Conservation (phyloP, 1,284 basidiomycete genomes). For the Moniliophthora roreri region DNA sequence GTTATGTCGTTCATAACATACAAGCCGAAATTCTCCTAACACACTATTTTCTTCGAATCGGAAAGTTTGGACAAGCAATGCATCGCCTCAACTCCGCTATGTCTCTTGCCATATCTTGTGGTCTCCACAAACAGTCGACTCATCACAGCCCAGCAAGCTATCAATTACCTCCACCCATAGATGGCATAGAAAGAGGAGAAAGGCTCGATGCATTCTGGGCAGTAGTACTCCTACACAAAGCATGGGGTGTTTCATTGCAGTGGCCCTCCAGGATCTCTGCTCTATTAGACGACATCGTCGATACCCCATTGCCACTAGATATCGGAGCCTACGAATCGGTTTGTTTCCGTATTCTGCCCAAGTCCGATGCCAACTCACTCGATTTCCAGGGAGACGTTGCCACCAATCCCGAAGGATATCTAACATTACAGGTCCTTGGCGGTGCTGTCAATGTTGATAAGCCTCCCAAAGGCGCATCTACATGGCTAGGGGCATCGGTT, state of each 20-base stretch:
- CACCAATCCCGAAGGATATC: constrained; percentile 15
- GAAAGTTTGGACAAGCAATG: constrained; percentile 40
- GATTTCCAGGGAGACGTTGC: constrained; percentile 20
- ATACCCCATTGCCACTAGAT: constrained; percentile 43
- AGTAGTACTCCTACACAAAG: constrained; percentile 39
- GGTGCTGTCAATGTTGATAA: constrained; percentile 15
- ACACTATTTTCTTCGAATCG: constrained; percentile 41
- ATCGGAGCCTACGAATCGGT: constrained; percentile 31
- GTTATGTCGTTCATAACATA: constrained; percentile 39
- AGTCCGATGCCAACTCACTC: background rate
- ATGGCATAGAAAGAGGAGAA: constrained; percentile 45
- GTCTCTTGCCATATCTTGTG: constrained; percentile 33
- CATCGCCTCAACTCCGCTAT: constrained; percentile 41
- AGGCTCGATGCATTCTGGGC: constrained; percentile 48
- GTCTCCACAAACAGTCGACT: constrained; percentile 31
- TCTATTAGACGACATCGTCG: constrained; percentile 30
- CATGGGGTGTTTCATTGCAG: constrained; percentile 33
- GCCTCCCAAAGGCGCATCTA: constrained; percentile 7
- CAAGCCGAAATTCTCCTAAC: constrained; percentile 47
- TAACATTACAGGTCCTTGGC: constrained; percentile 27
- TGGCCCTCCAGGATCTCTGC: constrained; percentile 30
- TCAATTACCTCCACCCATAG: constrained; percentile 31
- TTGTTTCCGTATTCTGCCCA: constrained; percentile 7
- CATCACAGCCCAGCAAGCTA: constrained; percentile 15
- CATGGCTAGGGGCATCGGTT: constrained; percentile 22